Evolutionary conservation across 176 grass and related monocot genomes (phyloP), one percentile per base, ranked within the genome.

Genomic region (Aechmea fasciata): DNA sequence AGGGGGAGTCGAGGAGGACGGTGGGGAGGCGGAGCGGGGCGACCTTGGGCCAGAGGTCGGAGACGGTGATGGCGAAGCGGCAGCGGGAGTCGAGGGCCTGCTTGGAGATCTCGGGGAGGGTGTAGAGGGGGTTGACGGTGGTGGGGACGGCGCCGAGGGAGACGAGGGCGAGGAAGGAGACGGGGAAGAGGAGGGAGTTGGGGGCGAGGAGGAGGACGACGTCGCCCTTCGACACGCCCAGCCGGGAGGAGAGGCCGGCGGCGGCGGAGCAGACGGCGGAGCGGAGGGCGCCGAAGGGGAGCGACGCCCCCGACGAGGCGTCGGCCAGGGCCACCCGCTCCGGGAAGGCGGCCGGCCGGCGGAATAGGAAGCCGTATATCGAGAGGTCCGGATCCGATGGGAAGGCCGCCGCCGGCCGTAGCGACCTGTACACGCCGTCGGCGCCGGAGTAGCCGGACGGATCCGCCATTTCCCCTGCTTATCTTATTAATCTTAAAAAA

Each of bases 111-210:
- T 97, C 93, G 62, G 73, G 52, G 2, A 74, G 54, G 29, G 86
- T 92, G 22, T 97, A 97, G 26, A 87, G 68, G 33, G 93, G 93
- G 55, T 92, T 97, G 33, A 83, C 89, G 4, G 93, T 90, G 79
- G 83, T 97, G 41, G 64, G 79, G 75, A 92, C 59, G 79, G 86
- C 89, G 49, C 93, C 93, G 59, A 82, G 75, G 17, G 83, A 81
- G 49, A 90, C 64, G 54, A 76, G 51, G 11, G 86, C 86, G 71
- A 92, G 81, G 80, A 97, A 90, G 77, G 81, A 87, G 73, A 97
- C 80, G 0, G 83, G 88, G 75, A 87, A 90, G 64, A 87, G 86
- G 62, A 90, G 20, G 62, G 81, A 92, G 64, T 97, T 97, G 41
- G 89, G 93, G 11, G 84, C 81, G 52, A 92, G 71, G 50, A 97